Conservation (phyloP, 106 monocot genomes). For the Agapanthus africanus region DNA sequence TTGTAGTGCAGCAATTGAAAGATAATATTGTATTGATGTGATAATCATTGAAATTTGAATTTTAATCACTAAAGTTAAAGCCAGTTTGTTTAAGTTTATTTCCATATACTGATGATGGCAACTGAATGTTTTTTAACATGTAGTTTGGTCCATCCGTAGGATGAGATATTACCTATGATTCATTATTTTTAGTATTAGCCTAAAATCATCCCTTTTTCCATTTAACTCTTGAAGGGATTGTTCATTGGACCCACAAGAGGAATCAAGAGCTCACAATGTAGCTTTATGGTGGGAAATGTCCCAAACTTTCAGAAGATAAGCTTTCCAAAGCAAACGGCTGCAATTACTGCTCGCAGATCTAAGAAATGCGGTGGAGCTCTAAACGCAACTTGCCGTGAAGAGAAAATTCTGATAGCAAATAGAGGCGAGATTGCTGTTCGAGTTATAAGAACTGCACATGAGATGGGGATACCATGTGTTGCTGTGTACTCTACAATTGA, state of each 20-base stretch:
- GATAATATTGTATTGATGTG: no score
- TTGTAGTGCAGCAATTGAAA: no score
- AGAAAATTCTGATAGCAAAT: conserved; percentile 90
- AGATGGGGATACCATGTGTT: conserved; percentile 97
- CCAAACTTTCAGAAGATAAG: conserved; percentile 45
- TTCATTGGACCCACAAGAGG: conserved; percentile 33
- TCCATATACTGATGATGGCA: no score
- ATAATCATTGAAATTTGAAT: no score
- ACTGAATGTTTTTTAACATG: no score
- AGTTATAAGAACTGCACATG: conserved; percentile 91
- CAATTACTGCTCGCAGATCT: conserved; percentile 17
- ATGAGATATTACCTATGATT: no score
- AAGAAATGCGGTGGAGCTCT: conserved; percentile 53
- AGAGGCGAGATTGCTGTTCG: conserved; percentile 95
- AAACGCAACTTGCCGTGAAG: conserved; percentile 44
- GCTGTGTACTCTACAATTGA: conserved; percentile 93
- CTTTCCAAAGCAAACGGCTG: conserved; percentile 22
- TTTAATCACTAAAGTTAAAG: no score
- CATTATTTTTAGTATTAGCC: no score
- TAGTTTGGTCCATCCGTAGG: no score
- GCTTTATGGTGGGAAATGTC: conserved; percentile 41
- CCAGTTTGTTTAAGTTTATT: no score
- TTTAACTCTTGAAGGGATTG: no score
- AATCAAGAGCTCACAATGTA: conserved; percentile 62
- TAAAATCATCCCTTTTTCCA: no score